phyloP scores from a whole-genome alignment of 1,139 yeast species.

The Komagataea norvegica region DNA sequence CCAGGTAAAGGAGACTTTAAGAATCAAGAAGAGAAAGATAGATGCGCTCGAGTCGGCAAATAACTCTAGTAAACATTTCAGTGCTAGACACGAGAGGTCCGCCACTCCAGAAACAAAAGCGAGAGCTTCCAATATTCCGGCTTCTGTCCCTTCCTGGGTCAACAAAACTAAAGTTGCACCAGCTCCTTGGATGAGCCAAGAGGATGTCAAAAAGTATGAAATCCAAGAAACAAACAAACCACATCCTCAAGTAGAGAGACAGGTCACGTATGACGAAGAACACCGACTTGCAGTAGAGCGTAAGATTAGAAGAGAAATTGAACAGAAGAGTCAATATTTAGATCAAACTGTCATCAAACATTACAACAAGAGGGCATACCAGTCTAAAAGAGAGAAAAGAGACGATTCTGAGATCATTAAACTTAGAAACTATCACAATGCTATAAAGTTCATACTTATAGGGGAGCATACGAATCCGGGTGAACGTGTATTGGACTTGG shows the following conservation, averaged over 20 bases:
- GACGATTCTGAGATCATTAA: constrained; percentile 79
- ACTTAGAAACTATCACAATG: constrained; percentile 84
- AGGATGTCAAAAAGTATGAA: constrained; percentile 28
- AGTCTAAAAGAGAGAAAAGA: constrained; percentile 60
- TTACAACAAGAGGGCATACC: constrained; percentile 79
- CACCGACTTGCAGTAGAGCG: constrained; percentile 16
- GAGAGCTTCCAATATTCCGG: not conserved
- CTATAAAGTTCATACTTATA: constrained; percentile 82
- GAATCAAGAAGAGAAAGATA: constrained; percentile 10
- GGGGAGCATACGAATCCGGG: constrained; percentile 55
- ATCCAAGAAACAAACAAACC: constrained; percentile 19
- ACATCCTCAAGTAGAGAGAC: constrained; percentile 11
- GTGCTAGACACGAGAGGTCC: constrained; percentile 2
- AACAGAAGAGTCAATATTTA: constrained; percentile 17
- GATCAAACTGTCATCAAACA: constrained; percentile 70
- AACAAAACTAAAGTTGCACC: constrained; percentile 4
- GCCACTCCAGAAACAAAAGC: constrained; percentile 2
- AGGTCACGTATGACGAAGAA: constrained; percentile 24
- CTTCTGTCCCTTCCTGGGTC: constrained; percentile 1
- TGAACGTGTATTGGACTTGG: constrained; percentile 70
- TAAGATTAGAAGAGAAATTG: constrained; percentile 16
- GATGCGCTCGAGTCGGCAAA: not conserved
- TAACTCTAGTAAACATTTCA: not conserved
- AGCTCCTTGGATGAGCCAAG: constrained; percentile 35
- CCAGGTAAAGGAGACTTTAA: no score